A percentile compares a stretch with the other conserved stretches of the same genome.
Conservation (phyloP, 352 stramenopile genomes). For the Globisporangium camurandrum region DNA sequence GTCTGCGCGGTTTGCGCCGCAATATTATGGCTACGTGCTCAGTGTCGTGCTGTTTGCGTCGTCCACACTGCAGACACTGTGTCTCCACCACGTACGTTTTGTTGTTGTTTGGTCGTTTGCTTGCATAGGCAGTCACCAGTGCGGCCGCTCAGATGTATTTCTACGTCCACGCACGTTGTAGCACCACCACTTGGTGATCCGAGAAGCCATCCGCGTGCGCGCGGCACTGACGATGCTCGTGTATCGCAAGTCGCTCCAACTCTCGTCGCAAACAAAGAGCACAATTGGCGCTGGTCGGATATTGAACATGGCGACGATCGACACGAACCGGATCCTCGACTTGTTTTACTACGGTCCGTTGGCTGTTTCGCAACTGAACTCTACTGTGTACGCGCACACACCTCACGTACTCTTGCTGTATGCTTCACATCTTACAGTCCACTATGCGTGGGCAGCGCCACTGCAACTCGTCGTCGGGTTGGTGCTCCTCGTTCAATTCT, state of each 20-base stretch:
- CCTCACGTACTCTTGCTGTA: not conserved
- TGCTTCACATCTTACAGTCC: slow-evolving; percentile 15
- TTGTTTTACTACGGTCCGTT: slow-evolving; percentile 37
- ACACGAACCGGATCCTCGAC: slow-evolving; percentile 89
- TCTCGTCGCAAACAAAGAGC: slow-evolving; percentile 58
- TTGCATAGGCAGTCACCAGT: not conserved
- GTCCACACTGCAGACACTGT: slow-evolving; percentile 43
- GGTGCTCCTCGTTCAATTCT: slow-evolving; percentile 39
- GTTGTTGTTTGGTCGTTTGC: not conserved
- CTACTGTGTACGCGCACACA: slow-evolving; percentile 1
- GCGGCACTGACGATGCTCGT: slow-evolving; percentile 60
- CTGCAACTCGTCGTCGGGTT: slow-evolving; percentile 51
- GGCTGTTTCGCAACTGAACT: not conserved
- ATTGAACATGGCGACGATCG: slow-evolving; percentile 92
- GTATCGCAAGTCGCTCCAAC: slow-evolving; percentile 42
- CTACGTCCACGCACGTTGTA: slow-evolving; percentile 9
- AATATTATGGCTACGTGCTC: slow-evolving; percentile 51
- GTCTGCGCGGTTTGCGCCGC: slow-evolving; percentile 26
- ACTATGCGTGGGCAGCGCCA: slow-evolving; percentile 57
- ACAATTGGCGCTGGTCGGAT: slow-evolving; percentile 72
- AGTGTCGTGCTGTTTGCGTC: slow-evolving; percentile 37
- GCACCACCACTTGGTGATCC: slow-evolving; percentile 56
- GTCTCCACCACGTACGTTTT: slow-evolving; percentile 35
- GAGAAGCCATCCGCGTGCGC: slow-evolving; percentile 55
- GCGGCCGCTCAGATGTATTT: too few relatives aligned